phyloP scores from a whole-genome alignment of 1,284 basidiomycete genomes.

The Leccinum griseonigrum region DNA sequence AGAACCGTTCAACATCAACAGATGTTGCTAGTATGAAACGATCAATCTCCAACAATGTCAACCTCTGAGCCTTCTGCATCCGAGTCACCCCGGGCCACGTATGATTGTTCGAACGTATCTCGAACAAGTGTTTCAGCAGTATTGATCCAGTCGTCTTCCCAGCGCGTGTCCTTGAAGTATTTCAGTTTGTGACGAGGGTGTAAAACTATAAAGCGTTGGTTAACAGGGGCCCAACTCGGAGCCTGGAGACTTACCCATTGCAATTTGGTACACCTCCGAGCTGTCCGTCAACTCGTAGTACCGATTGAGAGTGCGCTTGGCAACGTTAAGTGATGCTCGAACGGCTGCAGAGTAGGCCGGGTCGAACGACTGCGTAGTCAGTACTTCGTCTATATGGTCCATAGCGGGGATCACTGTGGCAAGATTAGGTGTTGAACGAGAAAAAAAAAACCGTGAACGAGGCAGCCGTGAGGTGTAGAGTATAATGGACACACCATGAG shows the following conservation, averaged over 20 bases:
- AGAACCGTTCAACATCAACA: slow-evolving; percentile 30
- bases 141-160: background rate
- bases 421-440: background rate
- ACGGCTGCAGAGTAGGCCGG: background rate
- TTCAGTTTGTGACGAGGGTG: background rate
- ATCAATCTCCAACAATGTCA: background rate
- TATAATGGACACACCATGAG: background rate
- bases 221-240: background rate
- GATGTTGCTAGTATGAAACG: slow-evolving; percentile 15
- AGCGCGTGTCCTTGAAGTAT: background rate
- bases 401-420: background rate
- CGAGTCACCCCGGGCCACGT: too few relatives aligned
- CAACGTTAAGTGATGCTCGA: background rate
- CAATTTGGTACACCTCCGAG: background rate
- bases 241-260: background rate
- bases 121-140: background rate
- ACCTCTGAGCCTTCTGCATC: too few relatives aligned
- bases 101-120: too few relatives aligned
- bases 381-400: background rate
- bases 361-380: background rate
- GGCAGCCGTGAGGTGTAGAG: background rate
- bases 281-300: background rate
- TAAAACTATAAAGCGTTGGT: background rate
- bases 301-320: background rate
- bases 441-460: background rate